These are phyloP conservation scores for Paecilomyces niveus DNA, from an alignment of 2,329 filamentous ascomycete species.

Conservation along the genomic window DNA sequence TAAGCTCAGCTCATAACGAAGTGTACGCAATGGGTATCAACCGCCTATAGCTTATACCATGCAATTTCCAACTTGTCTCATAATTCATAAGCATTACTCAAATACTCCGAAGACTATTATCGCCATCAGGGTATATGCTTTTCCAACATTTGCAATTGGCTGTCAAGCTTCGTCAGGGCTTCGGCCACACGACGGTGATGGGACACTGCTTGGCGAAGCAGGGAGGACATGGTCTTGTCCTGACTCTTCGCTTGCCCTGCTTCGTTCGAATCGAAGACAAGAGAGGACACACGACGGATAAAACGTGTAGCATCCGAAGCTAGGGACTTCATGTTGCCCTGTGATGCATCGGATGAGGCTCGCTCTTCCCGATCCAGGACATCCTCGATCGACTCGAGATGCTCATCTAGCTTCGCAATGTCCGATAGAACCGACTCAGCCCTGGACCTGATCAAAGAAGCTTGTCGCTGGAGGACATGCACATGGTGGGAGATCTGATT, in stretches of 20 bases:
- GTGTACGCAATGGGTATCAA: neutral
- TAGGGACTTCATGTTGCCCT: neutral
- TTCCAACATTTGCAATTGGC: neutral
- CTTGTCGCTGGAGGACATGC: constrained; percentile 26
- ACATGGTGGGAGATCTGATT: constrained; percentile 23
- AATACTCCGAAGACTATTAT: neutral
- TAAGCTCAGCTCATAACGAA: neutral
- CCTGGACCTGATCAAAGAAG: constrained; percentile 24
- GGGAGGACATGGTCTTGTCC: neutral
- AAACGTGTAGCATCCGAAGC: neutral
- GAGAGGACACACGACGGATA: neutral
- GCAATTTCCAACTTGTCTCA: neutral
- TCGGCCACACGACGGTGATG: neutral
- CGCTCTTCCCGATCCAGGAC: constrained; percentile 14
- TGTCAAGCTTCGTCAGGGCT: neutral
- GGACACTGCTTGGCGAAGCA: neutral
- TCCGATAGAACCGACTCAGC: constrained; percentile 21
- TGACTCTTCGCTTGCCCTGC: neutral
- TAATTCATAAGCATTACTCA: neutral
- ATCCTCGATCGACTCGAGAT: constrained; percentile 26
- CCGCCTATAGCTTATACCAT: neutral
- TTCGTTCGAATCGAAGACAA: neutral
- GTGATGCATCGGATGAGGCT: constrained; percentile 6
- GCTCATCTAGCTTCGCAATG: constrained; percentile 26
- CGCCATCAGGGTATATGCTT: neutral